Evolutionary conservation across 108 stramenopile species (phyloP), one percentile per base, ranked within the genome.

Genomic region (Cyclotella sp.): DNA sequence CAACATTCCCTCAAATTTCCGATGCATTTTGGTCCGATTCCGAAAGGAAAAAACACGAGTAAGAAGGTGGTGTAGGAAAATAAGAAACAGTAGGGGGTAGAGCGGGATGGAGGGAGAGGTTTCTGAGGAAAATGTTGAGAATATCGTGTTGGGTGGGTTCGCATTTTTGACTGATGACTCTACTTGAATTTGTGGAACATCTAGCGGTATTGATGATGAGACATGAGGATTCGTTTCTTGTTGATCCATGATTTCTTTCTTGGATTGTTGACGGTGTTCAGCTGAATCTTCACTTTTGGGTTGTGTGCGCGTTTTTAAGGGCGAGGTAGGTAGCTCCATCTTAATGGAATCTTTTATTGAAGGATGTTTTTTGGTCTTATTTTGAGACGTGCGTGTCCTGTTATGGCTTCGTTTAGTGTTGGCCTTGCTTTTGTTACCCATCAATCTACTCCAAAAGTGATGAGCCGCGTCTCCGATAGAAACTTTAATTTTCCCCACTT

Each of bases 401-500:
- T 61, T 34, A 5, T 13, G 18, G 14, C 34, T 39, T 39, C 60
- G 15, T 16, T n/a, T 39, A 12, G 4, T 61, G 7, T 13, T n/a
- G 7, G 30, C 34, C 4, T 39, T 61, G 60, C 30, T 57, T 4
- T 8, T 26, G 12, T 19, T 57, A 1, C 55, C 55, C 55, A 61
- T 39, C 14, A 61, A 39, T 2, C 34, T 29, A 3, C 12, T 61
- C 60, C 60, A 61, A 13, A 61, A 19, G 15, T 39, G 29, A 14
- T 61, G 60, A 61, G 60, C 60, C 11, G 60, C 34, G n/a, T 61
- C 60, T n/a, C 60, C 60, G 12, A 61, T 30, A 13, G 60, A 61
- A 12, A 61, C 60, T 21, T 61, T 61, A 0, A 61, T 7, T 61
- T 39, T 30, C 1, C 60, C 60, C 60, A 34, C 60, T 26, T 12